These are phyloP conservation scores for Mycena floridula DNA, from an alignment of 768 basidiomycete genomes.

Conservation along the genomic window DNA sequence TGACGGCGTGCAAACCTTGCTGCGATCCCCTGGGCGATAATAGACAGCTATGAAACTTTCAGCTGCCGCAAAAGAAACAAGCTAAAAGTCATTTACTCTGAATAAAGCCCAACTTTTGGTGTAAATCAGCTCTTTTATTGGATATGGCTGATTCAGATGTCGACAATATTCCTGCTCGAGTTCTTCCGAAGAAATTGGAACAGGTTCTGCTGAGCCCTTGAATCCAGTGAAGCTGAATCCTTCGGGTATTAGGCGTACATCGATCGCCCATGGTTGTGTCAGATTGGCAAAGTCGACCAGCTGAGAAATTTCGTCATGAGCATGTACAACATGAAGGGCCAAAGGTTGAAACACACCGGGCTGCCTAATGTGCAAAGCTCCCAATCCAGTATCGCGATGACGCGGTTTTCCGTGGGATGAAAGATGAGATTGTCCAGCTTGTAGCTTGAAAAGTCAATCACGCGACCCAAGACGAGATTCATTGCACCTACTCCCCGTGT, in stretches of 20 bases:
- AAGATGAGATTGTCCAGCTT: conserved; percentile 98
- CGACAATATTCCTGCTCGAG: conserved; percentile 81
- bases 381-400: conserved; percentile 97
- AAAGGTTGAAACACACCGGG: conserved; percentile 53
- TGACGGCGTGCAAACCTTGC: conserved; percentile 81
- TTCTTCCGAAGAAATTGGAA: conserved; percentile 61
- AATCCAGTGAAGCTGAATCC: conserved; percentile 42
- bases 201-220: conserved; percentile 51
- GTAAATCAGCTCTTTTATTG: conserved; percentile 74
- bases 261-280: conserved; percentile 76
- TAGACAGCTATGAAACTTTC: conserved; percentile 44
- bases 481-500: too few relatives aligned
- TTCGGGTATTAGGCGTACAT: conserved; percentile 30
- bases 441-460: too few relatives aligned
- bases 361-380: conserved; percentile 94
- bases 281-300: conserved; percentile 89
- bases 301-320: conserved; percentile 22
- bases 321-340: too few relatives aligned
- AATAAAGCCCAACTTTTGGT: conserved; percentile 85
- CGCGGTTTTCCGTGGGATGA: conserved; percentile 84
- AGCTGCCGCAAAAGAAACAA: neutral
- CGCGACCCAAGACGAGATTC: too few relatives aligned
- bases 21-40: conserved; percentile 88
- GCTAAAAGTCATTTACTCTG: conserved; percentile 41
- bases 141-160: conserved; percentile 59